Conservation (phyloP, 83 land plant species). For the Picea engelmannii region DNA sequence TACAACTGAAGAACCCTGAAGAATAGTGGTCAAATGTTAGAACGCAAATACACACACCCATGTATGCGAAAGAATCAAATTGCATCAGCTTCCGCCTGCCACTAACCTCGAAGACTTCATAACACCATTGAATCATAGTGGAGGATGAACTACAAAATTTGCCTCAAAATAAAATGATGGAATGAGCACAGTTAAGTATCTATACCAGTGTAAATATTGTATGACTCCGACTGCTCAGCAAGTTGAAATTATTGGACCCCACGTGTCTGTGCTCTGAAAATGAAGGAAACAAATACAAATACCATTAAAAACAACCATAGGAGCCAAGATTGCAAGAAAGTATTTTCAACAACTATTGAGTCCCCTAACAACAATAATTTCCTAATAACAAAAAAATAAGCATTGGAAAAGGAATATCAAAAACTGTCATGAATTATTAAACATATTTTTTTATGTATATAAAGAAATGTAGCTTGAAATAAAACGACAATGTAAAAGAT, state of each 20-base stretch:
- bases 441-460: neutral
- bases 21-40: neutral
- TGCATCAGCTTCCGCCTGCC: neutral
- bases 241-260: constrained; percentile 65
- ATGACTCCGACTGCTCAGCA: constrained; percentile 66
- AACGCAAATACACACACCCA: neutral
- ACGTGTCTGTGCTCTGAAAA: constrained; percentile 66
- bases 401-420: neutral
- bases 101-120: neutral
- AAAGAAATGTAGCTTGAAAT: neutral
- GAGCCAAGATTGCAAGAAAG: neutral
- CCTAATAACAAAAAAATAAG: neutral
- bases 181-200: neutral
- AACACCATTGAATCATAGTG: neutral
- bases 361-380: neutral
- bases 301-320: neutral
- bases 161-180: neutral
- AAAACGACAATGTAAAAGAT: neutral
- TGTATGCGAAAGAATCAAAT: neutral
- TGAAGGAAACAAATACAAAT: constrained; percentile 5
- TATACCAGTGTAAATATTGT: constrained; percentile 64
- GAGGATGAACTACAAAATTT: neutral
- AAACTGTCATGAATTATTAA: neutral
- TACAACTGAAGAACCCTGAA: neutral
- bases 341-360: neutral